These are phyloP conservation scores for Singerocomus rubriflavus DNA, from an alignment of 1,284 basidiomycete species.

Conservation along the genomic window DNA sequence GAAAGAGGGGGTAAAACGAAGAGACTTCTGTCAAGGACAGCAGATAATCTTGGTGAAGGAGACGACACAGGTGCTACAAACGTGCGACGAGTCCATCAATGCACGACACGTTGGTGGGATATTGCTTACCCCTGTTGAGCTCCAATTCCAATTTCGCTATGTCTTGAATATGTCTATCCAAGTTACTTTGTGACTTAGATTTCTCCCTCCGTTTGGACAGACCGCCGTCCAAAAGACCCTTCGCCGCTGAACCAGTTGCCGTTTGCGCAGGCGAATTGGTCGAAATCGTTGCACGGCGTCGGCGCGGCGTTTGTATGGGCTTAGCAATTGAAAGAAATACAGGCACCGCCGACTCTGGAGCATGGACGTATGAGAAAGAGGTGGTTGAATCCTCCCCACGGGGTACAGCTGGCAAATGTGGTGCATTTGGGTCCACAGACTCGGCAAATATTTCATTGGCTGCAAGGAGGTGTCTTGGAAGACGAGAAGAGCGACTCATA, in stretches of 20 bases:
- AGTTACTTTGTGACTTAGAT: conserved; percentile 59
- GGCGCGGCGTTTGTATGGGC: conserved; percentile 49
- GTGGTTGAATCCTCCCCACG: conserved; percentile 24
- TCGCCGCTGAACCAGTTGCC: conserved; percentile 11
- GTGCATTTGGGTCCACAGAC: conserved; percentile 37
- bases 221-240: conserved; percentile 38
- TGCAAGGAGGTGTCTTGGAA: conserved; percentile 59
- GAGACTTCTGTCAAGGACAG: conserved; percentile 61
- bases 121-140: conserved; percentile 34
- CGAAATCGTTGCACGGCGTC: conserved; percentile 64
- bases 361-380: conserved; percentile 19
- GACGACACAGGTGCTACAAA: conserved; percentile 38
- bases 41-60: conserved; percentile 52
- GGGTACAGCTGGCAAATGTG: conserved; percentile 29
- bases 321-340: conserved; percentile 17
- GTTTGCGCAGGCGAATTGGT: conserved; percentile 52
- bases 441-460: conserved; percentile 67
- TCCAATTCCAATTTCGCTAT: conserved; percentile 60
- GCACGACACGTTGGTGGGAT: neutral
- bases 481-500: conserved; percentile 45
- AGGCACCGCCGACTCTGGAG: conserved; percentile 22
- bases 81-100: neutral
- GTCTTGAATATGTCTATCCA: conserved; percentile 65
- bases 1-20: conserved; percentile 53
- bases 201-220: conserved; percentile 66